A percentile compares a stretch with the other conserved stretches of the same genome.
Evolutionary conservation across 2,329 filamentous ascomycete species (phyloP).

Genomic region (Diaporthe citri): DNA sequence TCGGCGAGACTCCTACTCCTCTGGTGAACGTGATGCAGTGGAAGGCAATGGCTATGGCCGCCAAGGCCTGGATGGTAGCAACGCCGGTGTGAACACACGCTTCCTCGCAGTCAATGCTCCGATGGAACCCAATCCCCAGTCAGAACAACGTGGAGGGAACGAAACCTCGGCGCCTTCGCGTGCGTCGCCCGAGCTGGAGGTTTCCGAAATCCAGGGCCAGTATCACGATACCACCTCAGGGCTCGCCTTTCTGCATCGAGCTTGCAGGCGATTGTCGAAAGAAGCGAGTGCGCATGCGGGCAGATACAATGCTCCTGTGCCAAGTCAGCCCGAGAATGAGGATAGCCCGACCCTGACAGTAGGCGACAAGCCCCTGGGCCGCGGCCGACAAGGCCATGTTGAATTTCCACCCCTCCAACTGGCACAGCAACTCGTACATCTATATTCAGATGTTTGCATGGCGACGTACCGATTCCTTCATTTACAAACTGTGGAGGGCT

Average conservation of each 20-base stretch:
- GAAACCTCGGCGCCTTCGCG: slow-evolving; percentile 41
- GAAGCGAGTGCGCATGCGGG: slow-evolving; percentile 4
- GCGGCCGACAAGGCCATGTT: slow-evolving; percentile 41
- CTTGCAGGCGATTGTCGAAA: slow-evolving; percentile 10
- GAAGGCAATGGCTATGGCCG: slow-evolving; percentile 8
- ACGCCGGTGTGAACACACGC: slow-evolving; percentile 1
- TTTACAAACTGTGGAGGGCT: slow-evolving; percentile 2
- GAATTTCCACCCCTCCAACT: neutral
- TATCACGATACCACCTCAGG: slow-evolving; percentile 69
- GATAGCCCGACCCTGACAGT: slow-evolving; percentile 23
- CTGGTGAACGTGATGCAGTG: slow-evolving; percentile 19
- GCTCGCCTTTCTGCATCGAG: slow-evolving; percentile 61
- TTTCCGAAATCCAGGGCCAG: slow-evolving; percentile 61
- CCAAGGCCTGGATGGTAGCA: slow-evolving; percentile 16
- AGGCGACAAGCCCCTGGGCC: slow-evolving; percentile 40
- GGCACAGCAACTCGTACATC: neutral
- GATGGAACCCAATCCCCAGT: slow-evolving; percentile 6
- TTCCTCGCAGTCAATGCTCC: neutral
- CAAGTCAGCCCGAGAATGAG: slow-evolving; percentile 36
- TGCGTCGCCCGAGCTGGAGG: slow-evolving; percentile 48
- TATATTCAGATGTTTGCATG: slow-evolving; percentile 23
- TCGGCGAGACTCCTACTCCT: slow-evolving; percentile 14
- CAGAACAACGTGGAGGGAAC: neutral
- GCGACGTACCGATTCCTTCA: slow-evolving; percentile 18
- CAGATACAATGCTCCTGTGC: slow-evolving; percentile 42